Evolutionary conservation across 1,284 basidiomycete species (phyloP), one percentile per base, ranked within the genome.

Genomic region (Hemileia vastatrix): DNA sequence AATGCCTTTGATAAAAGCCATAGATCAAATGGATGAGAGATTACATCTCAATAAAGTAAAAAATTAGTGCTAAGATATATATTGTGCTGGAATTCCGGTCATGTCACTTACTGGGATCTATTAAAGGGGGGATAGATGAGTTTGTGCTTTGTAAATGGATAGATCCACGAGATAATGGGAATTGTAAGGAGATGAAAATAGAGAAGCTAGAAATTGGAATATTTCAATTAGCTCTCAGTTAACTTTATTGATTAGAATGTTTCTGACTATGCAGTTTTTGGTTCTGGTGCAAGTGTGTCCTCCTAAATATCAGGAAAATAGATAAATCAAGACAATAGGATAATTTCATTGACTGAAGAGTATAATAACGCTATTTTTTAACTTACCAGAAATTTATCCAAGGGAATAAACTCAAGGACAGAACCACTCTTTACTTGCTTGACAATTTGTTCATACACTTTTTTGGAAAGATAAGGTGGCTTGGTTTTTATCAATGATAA

Each of bases 161-260:
- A 24, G 59, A 54, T 1, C 59, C 59, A 27, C 59, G 59, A 13
- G 59, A 62, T 27, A 62, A 47, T 8, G 59, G 59, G 21, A 55
- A 54, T 44, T 62, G 60, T 8, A 62, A 21, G 4, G 53, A 36
- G 33, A 24, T 51, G 3, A 44, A 52, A 55, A 62, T 54, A 5
- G 45, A 48, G 13, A 62, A 27, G 33, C 60, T 62, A 21, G 23
- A 27, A 0, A 19, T 13, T 23, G 24, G 27, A 8, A 32, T 23
- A 8, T 23, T 4, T 3, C 9, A 8, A 9, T 18, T 21, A 19
- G 1, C 24, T 8, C 0, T 4, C 15, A 21, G 19, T 24, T 19
- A 6, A 44, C 19, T 9, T 3, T 4, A 47, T 18, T 24, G 21
- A 18, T 24, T 47, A 5, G 24, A 31, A 23, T 32, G n/a, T 53